A percentile compares a stretch with the other conserved stretches of the same genome.
Evolutionary conservation across 2,329 filamentous ascomycete species (phyloP).

Genomic region (Pseudonectria foliicola): DNA sequence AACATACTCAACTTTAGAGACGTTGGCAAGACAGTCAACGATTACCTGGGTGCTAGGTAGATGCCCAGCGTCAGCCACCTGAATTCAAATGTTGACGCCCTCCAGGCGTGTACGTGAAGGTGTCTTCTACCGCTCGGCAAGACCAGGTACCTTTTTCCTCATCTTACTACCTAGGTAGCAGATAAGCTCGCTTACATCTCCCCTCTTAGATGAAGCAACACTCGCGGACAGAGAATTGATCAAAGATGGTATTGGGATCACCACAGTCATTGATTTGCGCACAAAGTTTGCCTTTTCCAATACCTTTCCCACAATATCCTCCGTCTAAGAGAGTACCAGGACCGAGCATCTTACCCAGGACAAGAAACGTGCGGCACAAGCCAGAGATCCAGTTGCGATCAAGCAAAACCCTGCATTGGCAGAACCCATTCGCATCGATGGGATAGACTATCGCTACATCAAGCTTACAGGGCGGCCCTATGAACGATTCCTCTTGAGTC

Average conservation of each 20-base stretch:
- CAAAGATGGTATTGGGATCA: slow-evolving; percentile 53
- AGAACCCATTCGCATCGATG: slow-evolving; percentile 54
- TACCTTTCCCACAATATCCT: not conserved
- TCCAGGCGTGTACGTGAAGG: slow-evolving; percentile 49
- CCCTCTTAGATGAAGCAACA: slow-evolving; percentile 60
- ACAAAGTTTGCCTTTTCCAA: slow-evolving; percentile 50
- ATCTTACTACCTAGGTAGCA: not conserved
- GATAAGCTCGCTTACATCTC: slow-evolving; percentile 6
- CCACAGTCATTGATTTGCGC: slow-evolving; percentile 70
- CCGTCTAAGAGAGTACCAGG: slow-evolving; percentile 30
- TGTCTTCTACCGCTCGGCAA: slow-evolving; percentile 60
- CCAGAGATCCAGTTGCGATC: slow-evolving; percentile 31
- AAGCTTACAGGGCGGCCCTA: slow-evolving; percentile 69
- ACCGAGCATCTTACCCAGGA: slow-evolving; percentile 67
- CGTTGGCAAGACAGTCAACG: slow-evolving; percentile 62
- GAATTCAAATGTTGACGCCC: slow-evolving; percentile 1
- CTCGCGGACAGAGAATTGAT: slow-evolving; percentile 54
- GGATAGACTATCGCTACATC: slow-evolving; percentile 57
- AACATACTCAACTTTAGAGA: slow-evolving; percentile 67
- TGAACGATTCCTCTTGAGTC: slow-evolving; percentile 58
- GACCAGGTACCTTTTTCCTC: slow-evolving; percentile 40
- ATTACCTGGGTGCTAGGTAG: slow-evolving; percentile 48
- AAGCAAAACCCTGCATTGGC: slow-evolving; percentile 41
- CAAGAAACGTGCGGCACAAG: slow-evolving; percentile 48
- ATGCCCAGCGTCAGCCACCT: slow-evolving; percentile 4